Evolutionary conservation across 768 basidiomycete species (phyloP), one percentile per base, ranked within the genome.

Genomic region (Kwoniella dendrophila): DNA sequence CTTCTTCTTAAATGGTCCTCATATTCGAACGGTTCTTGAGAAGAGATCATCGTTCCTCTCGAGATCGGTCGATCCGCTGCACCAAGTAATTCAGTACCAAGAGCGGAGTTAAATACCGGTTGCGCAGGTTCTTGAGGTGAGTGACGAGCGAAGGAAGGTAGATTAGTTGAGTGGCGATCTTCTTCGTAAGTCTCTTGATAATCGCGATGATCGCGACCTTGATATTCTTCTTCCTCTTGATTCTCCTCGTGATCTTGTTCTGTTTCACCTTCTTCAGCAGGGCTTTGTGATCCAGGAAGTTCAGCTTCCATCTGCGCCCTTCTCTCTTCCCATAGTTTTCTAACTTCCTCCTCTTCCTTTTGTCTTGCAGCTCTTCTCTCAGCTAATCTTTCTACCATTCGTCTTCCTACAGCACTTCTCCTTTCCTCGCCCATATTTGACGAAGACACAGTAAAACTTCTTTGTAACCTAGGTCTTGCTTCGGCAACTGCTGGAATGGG

Each of bases 311-410:
- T 20, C 38, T 27, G 32, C 22, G 44, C 59, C 38, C 69, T 63
- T 29, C 67, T 36, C 50, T 66, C 56, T 52, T 72, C 66, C 69
- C 67, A 69, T 30, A 72, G 24, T 41, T 59, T 20, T 53, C 73
- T 43, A 29, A 72, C 70, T 59, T 77, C 70, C 4, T 53, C 41
- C 40, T 77, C 71, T 43, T 72, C 68, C 54, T 73, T 64, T n/a
- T 71, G 55, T 57, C 64, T 64, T 2, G 69, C 68, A 32, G 70
- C 75, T 24, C 62, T 60, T 24, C 79, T 51, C 34, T 73, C 73
- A 7, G 71, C 78, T 26, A 80, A 56, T 32, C 78, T 49, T 29
- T 69, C 69, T 56, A 80, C 78, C 79, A 80, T 80, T 47, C 78
- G 64, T 49, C 79, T 47, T 3, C 79, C 79, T 2, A 80, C 77